phyloP scores from a whole-genome alignment of 1,139 yeast species.

The Yamadazyma pseudoaaseri region DNA sequence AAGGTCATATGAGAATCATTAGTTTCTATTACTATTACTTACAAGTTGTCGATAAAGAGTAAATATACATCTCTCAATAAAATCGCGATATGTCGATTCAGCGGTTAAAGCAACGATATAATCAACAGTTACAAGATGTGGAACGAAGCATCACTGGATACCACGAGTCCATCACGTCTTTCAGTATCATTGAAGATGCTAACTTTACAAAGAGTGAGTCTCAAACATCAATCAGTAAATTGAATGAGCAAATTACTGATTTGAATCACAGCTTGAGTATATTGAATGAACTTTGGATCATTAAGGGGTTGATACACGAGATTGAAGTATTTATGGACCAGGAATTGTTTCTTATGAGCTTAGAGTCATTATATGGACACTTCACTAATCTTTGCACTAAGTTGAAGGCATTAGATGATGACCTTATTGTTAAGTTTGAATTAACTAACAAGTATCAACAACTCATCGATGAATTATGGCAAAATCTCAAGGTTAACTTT shows the following conservation, averaged over 20 bases:
- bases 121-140: conserved; percentile 2
- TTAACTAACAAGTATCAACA: conserved; percentile 10
- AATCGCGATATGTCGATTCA: conserved; percentile 3
- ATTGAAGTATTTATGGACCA: conserved; percentile 15
- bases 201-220: conserved; percentile 6
- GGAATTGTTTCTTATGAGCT: conserved; percentile 14
- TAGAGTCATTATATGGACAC: conserved; percentile 17
- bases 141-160: conserved; percentile 5
- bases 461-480: conserved; percentile 10
- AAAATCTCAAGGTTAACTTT: conserved; percentile 11
- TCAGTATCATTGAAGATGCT: conserved; percentile 19
- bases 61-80: background rate
- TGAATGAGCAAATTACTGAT: conserved; percentile 19
- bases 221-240: conserved; percentile 15
- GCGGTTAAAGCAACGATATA: conserved; percentile 6
- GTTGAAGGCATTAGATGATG: conserved; percentile 7
- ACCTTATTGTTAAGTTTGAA: conserved; percentile 13
- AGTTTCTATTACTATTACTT: conserved; percentile 40
- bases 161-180: conserved; percentile 14
- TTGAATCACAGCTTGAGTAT: conserved; percentile 16
- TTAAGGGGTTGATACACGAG: conserved; percentile 22
- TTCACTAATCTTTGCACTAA: conserved; percentile 18
- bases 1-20: conserved; percentile 24
- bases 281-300: conserved; percentile 23
- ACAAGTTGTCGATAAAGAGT: conserved; percentile 26